phyloP scores from a whole-genome alignment of 176 grass and related monocot species.

The Phyllostachys edulis region DNA sequence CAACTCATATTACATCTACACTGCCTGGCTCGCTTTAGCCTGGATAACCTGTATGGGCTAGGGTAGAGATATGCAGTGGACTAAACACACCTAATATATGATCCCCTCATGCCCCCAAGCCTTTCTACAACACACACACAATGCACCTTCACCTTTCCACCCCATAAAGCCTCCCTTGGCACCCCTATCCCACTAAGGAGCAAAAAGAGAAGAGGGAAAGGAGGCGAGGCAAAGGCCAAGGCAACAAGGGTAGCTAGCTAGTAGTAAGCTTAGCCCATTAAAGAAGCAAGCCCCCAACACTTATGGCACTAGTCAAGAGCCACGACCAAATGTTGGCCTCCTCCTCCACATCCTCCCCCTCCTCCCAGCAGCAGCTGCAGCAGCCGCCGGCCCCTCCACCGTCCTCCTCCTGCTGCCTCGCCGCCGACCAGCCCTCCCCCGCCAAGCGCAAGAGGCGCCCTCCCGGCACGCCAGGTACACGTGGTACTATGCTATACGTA shows the following conservation, averaged over 20 bases:
- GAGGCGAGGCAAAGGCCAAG: constrained; percentile 5
- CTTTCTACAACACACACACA: constrained; percentile 42
- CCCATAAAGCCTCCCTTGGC: constrained; percentile 62
- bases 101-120: constrained; percentile 47
- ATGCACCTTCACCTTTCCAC: constrained; percentile 55
- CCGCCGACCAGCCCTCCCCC: constrained; percentile 45
- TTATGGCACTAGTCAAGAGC: constrained; percentile 61
- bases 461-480: constrained; percentile 67
- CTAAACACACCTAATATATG: constrained; percentile 36
- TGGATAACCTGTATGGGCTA: too few species aligned
- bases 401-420: background rate
- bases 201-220: constrained; percentile 49
- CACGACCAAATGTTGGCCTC: constrained; percentile 75
- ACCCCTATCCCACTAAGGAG: constrained; percentile 72
- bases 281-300: constrained; percentile 34
- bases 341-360: constrained; percentile 45
- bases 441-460: constrained; percentile 78
- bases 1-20: too few species aligned
- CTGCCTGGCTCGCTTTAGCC: too few species aligned
- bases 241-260: background rate
- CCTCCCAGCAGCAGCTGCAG: constrained; percentile 7
- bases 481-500: background rate
- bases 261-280: constrained; percentile 25
- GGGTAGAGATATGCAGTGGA: too few species aligned
- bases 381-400: background rate